phyloP scores from a whole-genome alignment of 169 alveolate genomes.

The Plasmodium vinckei region DNA sequence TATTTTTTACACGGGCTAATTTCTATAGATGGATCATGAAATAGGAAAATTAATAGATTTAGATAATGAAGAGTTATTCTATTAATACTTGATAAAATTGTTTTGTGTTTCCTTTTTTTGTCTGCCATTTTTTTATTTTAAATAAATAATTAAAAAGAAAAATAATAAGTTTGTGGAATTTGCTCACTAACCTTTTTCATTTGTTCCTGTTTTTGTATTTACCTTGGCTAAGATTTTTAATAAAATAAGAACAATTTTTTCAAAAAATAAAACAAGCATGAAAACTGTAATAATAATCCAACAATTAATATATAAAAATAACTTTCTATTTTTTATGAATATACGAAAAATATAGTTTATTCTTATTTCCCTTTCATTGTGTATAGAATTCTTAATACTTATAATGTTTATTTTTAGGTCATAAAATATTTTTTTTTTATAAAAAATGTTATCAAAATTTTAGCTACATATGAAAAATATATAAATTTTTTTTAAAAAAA shows the following conservation, averaged over 20 bases:
- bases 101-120: conserved; percentile 1
- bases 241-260: not conserved
- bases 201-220: not conserved
- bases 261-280: not conserved
- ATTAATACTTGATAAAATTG: conserved; percentile 1
- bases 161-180: not conserved
- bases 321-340: too few relatives aligned
- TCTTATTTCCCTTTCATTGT: too few relatives aligned
- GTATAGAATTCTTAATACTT: too few relatives aligned
- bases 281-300: too few relatives aligned
- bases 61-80: conserved; percentile 53
- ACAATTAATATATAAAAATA: too few relatives aligned
- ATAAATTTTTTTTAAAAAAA: too few relatives aligned
- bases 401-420: too few relatives aligned
- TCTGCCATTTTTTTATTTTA: not conserved
- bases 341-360: too few relatives aligned
- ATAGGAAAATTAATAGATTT: conserved; percentile 30
- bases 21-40: conserved; percentile 25
- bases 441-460: too few relatives aligned
- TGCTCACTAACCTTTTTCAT: not conserved
- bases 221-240: not conserved
- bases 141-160: conserved; percentile 5
- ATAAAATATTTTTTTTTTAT: too few relatives aligned
- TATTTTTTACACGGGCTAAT: not conserved
- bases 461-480: too few relatives aligned